Percentiles rank a stretch among this genome's conserved stretches.
Conservation (phyloP, 495 filamentous ascomycete genomes). For the Amphirosellinia nigrospora region DNA sequence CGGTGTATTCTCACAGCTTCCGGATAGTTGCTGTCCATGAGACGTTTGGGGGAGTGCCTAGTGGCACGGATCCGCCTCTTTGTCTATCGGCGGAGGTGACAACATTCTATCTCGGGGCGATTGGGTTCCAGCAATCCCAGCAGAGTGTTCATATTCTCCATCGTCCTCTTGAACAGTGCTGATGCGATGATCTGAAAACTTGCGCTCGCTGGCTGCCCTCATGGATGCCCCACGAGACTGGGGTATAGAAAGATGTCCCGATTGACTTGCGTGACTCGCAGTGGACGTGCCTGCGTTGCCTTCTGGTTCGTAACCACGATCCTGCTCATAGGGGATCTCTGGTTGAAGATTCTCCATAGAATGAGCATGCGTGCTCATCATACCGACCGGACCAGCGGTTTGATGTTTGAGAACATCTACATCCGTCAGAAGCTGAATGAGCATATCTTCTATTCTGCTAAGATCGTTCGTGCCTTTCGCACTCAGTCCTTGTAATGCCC, state of each 20-base stretch:
- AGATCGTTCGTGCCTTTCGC: constrained; percentile 87
- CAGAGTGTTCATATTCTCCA: constrained; percentile 60
- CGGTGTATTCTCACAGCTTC: constrained; percentile 78
- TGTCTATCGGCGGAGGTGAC: constrained; percentile 53
- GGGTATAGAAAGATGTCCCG: constrained; percentile 74
- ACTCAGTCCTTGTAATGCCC: constrained; percentile 87
- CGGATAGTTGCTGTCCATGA: constrained; percentile 41
- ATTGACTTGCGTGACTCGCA: constrained; percentile 69
- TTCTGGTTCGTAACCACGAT: constrained; percentile 81
- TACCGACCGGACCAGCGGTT: constrained; percentile 44
- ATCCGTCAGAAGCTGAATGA: constrained; percentile 87
- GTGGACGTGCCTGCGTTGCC: constrained; percentile 79
- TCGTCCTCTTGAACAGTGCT: constrained; percentile 89
- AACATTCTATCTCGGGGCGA: constrained; percentile 58
- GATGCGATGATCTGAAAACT: constrained; percentile 75
- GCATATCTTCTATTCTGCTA: constrained; percentile 91
- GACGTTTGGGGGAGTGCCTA: constrained; percentile 69
- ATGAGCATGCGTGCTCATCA: constrained; percentile 47
- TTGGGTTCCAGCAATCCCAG: constrained; percentile 44
- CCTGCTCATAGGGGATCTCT: constrained; percentile 61
- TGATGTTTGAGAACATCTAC: constrained; percentile 85
- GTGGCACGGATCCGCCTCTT: constrained; percentile 68
- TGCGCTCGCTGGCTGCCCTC: constrained; percentile 65
- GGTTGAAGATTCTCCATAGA: constrained; percentile 63
- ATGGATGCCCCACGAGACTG: constrained; percentile 67